Conservation (phyloP, 140 eudicot species). For the Anethum foeniculum region DNA sequence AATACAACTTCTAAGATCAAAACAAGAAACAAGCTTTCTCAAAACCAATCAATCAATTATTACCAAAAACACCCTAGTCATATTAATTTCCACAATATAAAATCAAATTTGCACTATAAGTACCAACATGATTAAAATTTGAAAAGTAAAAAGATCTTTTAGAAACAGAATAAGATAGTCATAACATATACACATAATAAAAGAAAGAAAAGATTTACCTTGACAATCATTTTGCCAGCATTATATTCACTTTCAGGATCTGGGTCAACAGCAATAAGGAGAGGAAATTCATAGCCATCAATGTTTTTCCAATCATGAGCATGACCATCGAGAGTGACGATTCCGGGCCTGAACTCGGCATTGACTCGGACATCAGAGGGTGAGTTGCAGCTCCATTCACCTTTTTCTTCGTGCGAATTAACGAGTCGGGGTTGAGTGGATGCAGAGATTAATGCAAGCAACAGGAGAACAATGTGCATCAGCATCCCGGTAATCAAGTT, state of each 20-base stretch:
- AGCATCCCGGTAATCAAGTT: not conserved
- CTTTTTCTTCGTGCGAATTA: constrained; percentile 46
- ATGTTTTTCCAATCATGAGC: constrained; percentile 51
- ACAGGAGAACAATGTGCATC: not conserved
- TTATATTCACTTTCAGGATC: constrained; percentile 40
- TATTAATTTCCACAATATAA: not conserved
- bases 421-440: constrained; percentile 14
- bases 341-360: constrained; percentile 52
- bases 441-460: not conserved
- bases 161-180: not conserved
- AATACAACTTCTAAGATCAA: not conserved
- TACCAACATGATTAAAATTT: not conserved
- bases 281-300: constrained; percentile 44
- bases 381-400: constrained; percentile 56
- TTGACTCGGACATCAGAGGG: constrained; percentile 28
- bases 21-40: not conserved
- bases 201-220: constrained; percentile 26
- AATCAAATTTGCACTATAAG: not conserved
- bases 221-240: constrained; percentile 52
- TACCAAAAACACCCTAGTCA: not conserved
- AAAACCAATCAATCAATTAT: not conserved
- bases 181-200: not conserved
- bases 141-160: not conserved
- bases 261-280: constrained; percentile 61
- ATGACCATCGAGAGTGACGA: constrained; percentile 47